Evolutionary conservation across 345 rosid species (phyloP).

Genomic region (Linum usitatissimum): DNA sequence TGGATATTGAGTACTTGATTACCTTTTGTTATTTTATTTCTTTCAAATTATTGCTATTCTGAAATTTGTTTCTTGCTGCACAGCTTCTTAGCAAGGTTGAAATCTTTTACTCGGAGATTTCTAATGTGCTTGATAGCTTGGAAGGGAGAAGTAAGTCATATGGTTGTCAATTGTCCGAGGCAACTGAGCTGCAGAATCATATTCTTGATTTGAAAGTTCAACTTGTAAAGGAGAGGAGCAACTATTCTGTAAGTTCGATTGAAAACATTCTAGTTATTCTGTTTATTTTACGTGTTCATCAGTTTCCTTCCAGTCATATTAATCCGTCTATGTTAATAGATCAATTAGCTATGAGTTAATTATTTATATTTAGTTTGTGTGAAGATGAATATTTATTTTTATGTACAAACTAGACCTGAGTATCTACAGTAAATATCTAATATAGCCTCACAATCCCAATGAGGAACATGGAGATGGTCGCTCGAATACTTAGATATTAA

Average conservation of each 20-base stretch:
- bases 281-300: no score
- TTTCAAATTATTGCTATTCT: not conserved
- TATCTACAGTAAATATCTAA: no score
- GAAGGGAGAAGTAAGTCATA: constrained; percentile 42
- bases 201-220: constrained; percentile 53
- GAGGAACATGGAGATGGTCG: no score
- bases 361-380: no score
- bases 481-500: no score
- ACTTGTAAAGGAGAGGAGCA: constrained; percentile 50
- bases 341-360: no score
- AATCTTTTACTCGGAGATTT: constrained; percentile 50
- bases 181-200: constrained; percentile 36
- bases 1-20: constrained; percentile 3
- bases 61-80: not conserved
- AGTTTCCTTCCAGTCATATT: no score
- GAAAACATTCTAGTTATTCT: not conserved
- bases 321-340: no score
- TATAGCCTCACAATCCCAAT: no score
- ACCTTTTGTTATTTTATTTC: not conserved
- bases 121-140: constrained; percentile 42
- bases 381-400: no score
- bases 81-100: constrained; percentile 67
- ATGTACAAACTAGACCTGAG: no score
- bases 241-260: constrained; percentile 45
- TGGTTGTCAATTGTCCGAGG: constrained; percentile 34